Evolutionary conservation across 2,329 filamentous ascomycete genomes (phyloP), one percentile per base, ranked within the genome.

Genomic region (Thelonectria discophora): DNA sequence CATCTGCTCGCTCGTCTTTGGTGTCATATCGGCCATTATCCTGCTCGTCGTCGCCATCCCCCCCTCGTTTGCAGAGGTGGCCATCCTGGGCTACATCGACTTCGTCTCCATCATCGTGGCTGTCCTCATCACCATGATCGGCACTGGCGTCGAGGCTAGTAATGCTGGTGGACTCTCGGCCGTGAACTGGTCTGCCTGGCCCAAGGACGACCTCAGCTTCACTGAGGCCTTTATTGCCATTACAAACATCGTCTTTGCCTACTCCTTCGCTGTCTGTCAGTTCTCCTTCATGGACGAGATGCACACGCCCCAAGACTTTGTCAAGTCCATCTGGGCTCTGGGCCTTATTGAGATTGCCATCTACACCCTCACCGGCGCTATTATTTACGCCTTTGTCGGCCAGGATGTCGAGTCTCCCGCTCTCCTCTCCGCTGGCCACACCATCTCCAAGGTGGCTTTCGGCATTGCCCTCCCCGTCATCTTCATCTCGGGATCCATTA

Each of bases 301-400:
- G 59, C 59, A 62, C 43, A 58, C 53, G 11, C 59, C 53, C 17
- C 6, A 6, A 90, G 76, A 79, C 66, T 79, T 72, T 60, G 62
- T 69, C 64, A 79, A 80, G 75, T 82, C 86, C 8, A 80, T 91
- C 45, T 78, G 80, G 61, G 73, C 87, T 20, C 82, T 89, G 1
- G 86, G 89, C 65, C 74, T 80, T 18, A 79, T 84, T 45, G 85
- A 88, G 63, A 85, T 86, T 34, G 73, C 77, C 50, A 82, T 90
- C 61, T 91, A 91, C 76, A 82, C 88, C 55, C 65, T 88, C 43
- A 85, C 86, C 1, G 86, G 87, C 3, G 81, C 85, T 2, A 79
- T 90, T n/a, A 84, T 90, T 69, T 91, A 91, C 77, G 82, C 82
- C 49, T 91, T 85, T 65, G 86, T 85, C 3, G 89, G 89, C 20